Evolutionary conservation across 495 filamentous ascomycete genomes (phyloP).

Genomic region (Achaetomiella virescens): DNA sequence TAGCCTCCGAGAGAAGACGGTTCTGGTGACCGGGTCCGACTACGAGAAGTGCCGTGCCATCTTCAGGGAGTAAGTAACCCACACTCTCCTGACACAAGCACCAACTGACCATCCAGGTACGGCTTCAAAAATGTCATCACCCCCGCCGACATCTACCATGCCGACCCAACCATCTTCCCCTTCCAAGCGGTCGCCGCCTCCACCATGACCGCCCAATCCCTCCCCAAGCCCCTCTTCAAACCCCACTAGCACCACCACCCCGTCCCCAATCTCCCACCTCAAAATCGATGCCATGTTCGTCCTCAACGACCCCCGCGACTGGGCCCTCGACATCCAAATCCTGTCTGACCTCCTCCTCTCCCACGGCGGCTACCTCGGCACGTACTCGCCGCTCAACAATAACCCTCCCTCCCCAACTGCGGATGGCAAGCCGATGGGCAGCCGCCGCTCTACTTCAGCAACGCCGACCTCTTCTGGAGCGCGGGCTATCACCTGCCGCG

Average conservation of each 20-base stretch:
- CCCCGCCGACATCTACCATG: conserved; percentile 72
- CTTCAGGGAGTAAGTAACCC: conserved; percentile 56
- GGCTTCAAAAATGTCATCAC: conserved; percentile 83
- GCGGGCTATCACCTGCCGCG: conserved; percentile 77
- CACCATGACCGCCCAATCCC: conserved; percentile 54
- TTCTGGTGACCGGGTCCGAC: conserved; percentile 79
- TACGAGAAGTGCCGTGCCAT: conserved; percentile 68
- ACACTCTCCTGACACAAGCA: background rate
- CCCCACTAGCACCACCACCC: background rate
- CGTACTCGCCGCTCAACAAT: conserved; percentile 56
- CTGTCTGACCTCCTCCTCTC: conserved; percentile 78
- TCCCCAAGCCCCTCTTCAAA: conserved; percentile 40
- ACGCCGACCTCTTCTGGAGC: conserved; percentile 87
- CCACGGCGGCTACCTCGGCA: conserved; percentile 65
- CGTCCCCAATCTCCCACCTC: conserved; percentile 32
- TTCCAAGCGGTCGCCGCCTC: conserved; percentile 55
- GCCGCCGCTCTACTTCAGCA: conserved; percentile 73
- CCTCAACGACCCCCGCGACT: conserved; percentile 88
- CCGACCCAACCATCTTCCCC: conserved; percentile 72
- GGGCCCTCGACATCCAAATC: conserved; percentile 81
- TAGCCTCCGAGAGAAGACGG: conserved; percentile 54
- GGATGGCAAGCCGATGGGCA: conserved; percentile 76
- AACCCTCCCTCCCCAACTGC: conserved; percentile 59
- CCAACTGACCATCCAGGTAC: conserved; percentile 12
- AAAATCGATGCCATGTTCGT: conserved; percentile 83